Base-by-base conservation (phyloP, 352 stramenopile genomes). In the Bremia lactucae region DNA sequence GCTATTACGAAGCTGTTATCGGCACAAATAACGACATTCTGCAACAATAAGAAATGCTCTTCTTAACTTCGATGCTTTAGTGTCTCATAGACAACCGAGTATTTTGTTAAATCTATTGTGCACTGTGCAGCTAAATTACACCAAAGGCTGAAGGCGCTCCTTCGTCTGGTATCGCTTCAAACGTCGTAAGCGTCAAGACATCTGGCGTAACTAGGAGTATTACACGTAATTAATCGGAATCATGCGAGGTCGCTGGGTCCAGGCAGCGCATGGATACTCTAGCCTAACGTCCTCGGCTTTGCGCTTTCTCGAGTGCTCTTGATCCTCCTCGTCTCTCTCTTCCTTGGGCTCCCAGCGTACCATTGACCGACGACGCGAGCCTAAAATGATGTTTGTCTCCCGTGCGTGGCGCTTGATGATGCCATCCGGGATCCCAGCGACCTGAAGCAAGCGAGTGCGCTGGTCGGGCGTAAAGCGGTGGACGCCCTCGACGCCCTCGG, bases 181-280 rank as follows among this genome's bases (percentile, higher is more conserved):
- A n/a, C n/a, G n/a, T n/a, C n/a, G n/a, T n/a, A n/a, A n/a, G n/a
- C n/a, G n/a, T n/a, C n/a, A n/a, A n/a, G n/a, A n/a, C n/a, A n/a
- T n/a, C n/a, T n/a, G n/a, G n/a, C n/a, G n/a, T n/a, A 23, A 4
- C 38, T 29, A 11, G 7, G 13, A 11, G 1, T 29, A 22, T 37
- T 63, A 74, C 33, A 67, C 60, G 52, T 83, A 83, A 54, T 83
- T 81, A 51, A 65, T 51, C 26, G 71, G 71, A 51, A 83, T 83
- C 65, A 83, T 83, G 29, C 68, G 65, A 21, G 71, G 71, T 42
- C 71, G 55, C 35, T 68, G 59, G 35, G 74, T 55, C 54, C 68
- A 72, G 23, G 61, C 44, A 18, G 65, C 63, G 35, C 67, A 72
- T 23, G 66, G 52, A 29, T 60, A 61, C 49, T 72, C 62, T 25